phyloP scores from a whole-genome alignment of 768 basidiomycete species.

The Boletus rubescentipes region DNA sequence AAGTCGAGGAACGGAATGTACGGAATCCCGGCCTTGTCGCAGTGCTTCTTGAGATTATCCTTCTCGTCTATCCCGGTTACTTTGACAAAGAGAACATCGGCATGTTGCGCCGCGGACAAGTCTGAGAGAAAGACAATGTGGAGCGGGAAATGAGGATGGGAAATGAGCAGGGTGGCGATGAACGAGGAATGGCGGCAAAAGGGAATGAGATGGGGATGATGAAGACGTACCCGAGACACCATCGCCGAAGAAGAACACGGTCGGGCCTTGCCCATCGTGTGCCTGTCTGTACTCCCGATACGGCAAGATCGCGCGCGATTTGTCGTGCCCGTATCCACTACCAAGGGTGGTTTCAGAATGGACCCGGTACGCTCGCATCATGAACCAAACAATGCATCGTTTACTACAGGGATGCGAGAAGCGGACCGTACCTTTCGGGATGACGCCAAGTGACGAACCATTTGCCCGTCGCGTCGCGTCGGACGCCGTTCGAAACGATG shows the following conservation, averaged over 20 bases:
- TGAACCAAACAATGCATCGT: neutral
- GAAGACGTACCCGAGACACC: slow-evolving; percentile 80
- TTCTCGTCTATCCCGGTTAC: slow-evolving; percentile 63
- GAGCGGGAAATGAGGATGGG: neutral
- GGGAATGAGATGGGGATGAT: neutral
- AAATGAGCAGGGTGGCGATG: neutral
- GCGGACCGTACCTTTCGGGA: slow-evolving; percentile 66
- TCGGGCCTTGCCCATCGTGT: slow-evolving; percentile 45
- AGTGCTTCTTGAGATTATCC: slow-evolving; percentile 86
- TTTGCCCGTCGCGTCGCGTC: slow-evolving; percentile 53
- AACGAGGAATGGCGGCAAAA: neutral
- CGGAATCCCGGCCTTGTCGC: slow-evolving; percentile 71
- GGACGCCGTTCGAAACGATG: slow-evolving; percentile 92
- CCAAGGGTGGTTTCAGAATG: neutral
- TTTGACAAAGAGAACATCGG: slow-evolving; percentile 96
- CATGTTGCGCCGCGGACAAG: slow-evolving; percentile 88
- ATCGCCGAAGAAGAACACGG: slow-evolving; percentile 95
- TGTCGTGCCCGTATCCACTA: slow-evolving; percentile 90
- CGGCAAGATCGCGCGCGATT: slow-evolving; percentile 90
- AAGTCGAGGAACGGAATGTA: slow-evolving; percentile 82
- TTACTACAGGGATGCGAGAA: neutral
- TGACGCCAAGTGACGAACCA: slow-evolving; percentile 90
- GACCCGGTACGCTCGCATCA: neutral
- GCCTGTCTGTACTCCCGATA: slow-evolving; percentile 53
- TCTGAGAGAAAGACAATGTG: slow-evolving; percentile 44